A percentile compares a stretch with the other conserved stretches of the same genome.
phyloP scores from a whole-genome alignment of 495 filamentous ascomycete genomes.

The Xylaria longipes region DNA sequence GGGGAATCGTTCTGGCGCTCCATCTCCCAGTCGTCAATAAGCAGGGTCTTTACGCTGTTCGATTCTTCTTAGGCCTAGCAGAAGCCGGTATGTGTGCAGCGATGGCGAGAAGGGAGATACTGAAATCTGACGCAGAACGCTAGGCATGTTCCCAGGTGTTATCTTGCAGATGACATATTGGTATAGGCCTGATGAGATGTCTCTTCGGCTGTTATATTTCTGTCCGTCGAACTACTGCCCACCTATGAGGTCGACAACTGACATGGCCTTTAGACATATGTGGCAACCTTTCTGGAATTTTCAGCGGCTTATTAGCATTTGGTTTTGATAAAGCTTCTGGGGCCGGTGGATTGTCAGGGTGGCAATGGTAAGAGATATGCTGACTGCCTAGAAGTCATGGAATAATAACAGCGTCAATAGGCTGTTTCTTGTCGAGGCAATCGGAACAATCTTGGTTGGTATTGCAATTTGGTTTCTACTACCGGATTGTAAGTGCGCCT shows the following conservation, averaged over 20 bases:
- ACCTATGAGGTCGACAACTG: not conserved
- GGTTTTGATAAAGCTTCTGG: conserved; percentile 45
- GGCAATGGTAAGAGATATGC: conserved; percentile 45
- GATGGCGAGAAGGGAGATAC: too few species aligned
- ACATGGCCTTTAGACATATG: conserved; percentile 33
- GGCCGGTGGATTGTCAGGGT: conserved; percentile 47
- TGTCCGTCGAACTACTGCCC: conserved; percentile 27
- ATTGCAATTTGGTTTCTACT: conserved; percentile 45
- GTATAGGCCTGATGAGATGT: conserved; percentile 54
- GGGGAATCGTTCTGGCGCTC: conserved; percentile 46
- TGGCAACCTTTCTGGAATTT: conserved; percentile 43
- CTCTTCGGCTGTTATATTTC: conserved; percentile 46
- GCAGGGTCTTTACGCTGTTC: conserved; percentile 42
- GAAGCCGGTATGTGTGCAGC: conserved; percentile 43
- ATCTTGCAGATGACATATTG: conserved; percentile 51
- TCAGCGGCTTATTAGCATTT: conserved; percentile 52
- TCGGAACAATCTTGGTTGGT: conserved; percentile 46
- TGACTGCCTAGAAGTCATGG: not conserved
- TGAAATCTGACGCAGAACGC: not conserved
- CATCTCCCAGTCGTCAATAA: conserved; percentile 47
- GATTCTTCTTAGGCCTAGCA: conserved; percentile 48
- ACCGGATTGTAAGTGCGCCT: conserved; percentile 45
- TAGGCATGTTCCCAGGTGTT: conserved; percentile 50
- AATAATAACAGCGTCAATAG: conserved; percentile 26
- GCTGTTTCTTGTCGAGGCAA: conserved; percentile 49